phyloP scores from a whole-genome alignment of 148 eudicot genomes.

The Polygonum maritimum region DNA sequence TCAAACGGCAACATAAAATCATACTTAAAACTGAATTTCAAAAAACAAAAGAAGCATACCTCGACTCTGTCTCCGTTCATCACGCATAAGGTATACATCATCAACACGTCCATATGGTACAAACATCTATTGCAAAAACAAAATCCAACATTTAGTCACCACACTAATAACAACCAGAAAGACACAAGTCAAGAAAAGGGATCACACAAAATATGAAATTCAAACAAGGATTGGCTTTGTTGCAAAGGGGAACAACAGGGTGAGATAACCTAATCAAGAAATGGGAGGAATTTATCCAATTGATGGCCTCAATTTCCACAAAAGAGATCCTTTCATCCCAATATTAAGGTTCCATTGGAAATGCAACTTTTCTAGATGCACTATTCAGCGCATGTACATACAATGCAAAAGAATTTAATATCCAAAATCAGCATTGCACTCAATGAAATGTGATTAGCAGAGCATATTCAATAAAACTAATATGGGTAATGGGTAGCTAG shows the following conservation, averaged over 20 bases:
- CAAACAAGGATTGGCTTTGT: not conserved
- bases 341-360: not conserved
- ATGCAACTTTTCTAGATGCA: not conserved
- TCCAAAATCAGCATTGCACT: not conserved
- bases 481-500: not conserved
- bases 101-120: constrained; percentile 79
- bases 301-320: not conserved
- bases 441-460: not conserved
- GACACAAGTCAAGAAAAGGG: not conserved
- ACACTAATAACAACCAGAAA: not conserved
- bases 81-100: constrained; percentile 98
- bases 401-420: not conserved
- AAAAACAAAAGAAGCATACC: constrained; percentile 36
- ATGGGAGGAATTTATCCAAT: not conserved
- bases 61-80: constrained; percentile 89
- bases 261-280: not conserved
- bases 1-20: not conserved
- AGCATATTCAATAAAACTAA: not conserved
- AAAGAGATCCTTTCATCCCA: not conserved
- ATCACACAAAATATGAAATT: not conserved
- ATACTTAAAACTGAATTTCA: not conserved
- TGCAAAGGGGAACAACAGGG: not conserved
- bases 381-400: not conserved
- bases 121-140: constrained; percentile 56
- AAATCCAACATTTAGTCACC: not conserved